Evolutionary conservation across 2,329 filamentous ascomycete species (phyloP), one percentile per base, ranked within the genome.

Genomic region (Septoria linicola): DNA sequence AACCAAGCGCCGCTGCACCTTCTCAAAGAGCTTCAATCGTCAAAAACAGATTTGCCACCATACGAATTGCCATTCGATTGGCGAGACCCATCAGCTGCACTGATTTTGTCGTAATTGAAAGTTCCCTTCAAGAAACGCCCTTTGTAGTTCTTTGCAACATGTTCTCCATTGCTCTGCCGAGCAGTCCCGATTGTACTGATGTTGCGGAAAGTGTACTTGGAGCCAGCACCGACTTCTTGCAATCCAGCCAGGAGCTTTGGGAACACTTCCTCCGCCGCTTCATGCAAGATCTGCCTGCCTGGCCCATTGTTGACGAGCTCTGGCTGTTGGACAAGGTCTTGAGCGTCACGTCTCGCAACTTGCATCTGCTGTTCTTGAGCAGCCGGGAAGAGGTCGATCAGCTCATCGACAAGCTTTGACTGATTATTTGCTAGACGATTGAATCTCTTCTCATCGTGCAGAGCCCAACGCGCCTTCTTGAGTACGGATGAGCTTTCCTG

Each of bases 361-460:
- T n/a, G 14, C n/a, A 7, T 14, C 32, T 49, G 45, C 25, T 41
- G 23, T 11, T 31, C 39, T 25, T 32, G 4, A 6, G 16, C 14
- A 4, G 19, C 40, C 4, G 51, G 51, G 19, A 54, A 54, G n/a
- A 54, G 45, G 11, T 49, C 27, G 0, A 32, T 32, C 10, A 53
- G 37, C 23, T 31, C 25, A n/a, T 14, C 31, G 25, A 49, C 31
- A 4, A 30, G 30, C 4, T 27, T 14, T 20, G 14, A 37, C 40
- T 43, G 45, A 19, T 23, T 16, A 2, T 36, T 27, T 20, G 51
- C 42, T 19, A 55, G 16, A 4, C 21, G 13, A 10, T 20, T 31
- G 27, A 58, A 43, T 21, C 42, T 51, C 3, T 31, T 20, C 42
- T 58, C 35, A 19, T 58, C 49, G 21, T 51, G 53, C 11, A 58